phyloP scores from a whole-genome alignment of 2,329 filamentous ascomycete genomes.

The Lachnum nothofagi region DNA sequence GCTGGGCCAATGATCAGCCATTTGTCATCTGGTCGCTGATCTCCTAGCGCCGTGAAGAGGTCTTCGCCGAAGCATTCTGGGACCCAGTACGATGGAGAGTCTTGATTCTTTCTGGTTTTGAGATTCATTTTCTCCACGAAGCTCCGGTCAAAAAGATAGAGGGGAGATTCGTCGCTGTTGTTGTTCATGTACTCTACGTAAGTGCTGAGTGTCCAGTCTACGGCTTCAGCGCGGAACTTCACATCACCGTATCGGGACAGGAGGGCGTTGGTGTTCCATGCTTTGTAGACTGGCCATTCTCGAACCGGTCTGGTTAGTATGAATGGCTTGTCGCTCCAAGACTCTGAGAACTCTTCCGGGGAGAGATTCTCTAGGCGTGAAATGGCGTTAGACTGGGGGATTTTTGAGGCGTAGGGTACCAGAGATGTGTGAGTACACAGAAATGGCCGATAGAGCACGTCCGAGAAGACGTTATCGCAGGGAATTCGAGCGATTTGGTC shows the following conservation, averaged over 20 bases:
- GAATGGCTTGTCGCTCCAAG: constrained; percentile 79
- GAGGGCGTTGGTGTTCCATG: constrained; percentile 69
- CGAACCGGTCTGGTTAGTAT: constrained; percentile 78
- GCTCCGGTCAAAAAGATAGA: constrained; percentile 85
- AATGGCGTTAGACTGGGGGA: constrained; percentile 71
- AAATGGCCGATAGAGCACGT: constrained; percentile 84
- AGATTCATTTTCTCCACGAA: constrained; percentile 85
- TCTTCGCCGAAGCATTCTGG: constrained; percentile 83
- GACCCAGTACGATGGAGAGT: constrained; percentile 60
- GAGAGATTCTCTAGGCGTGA: constrained; percentile 62
- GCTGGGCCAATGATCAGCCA: constrained; percentile 91
- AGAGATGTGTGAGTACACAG: constrained; percentile 75
- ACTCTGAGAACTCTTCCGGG: constrained; percentile 65
- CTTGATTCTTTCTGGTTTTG: constrained; percentile 48
- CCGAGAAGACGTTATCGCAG: constrained; percentile 79
- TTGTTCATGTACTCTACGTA: constrained; percentile 79
- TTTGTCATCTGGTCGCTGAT: constrained; percentile 76
- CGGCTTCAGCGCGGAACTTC: constrained; percentile 82
- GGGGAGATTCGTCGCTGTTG: constrained; percentile 76
- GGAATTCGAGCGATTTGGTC: constrained; percentile 53
- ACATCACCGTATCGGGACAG: constrained; percentile 58
- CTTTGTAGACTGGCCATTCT: constrained; percentile 69
- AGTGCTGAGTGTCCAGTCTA: constrained; percentile 81
- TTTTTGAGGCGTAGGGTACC: constrained; percentile 60
- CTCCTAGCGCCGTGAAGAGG: constrained; percentile 72